Evolutionary conservation across 163 green algal genomes (phyloP), one percentile per base, ranked within the genome.

Genomic region (Chloroidium sp.): DNA sequence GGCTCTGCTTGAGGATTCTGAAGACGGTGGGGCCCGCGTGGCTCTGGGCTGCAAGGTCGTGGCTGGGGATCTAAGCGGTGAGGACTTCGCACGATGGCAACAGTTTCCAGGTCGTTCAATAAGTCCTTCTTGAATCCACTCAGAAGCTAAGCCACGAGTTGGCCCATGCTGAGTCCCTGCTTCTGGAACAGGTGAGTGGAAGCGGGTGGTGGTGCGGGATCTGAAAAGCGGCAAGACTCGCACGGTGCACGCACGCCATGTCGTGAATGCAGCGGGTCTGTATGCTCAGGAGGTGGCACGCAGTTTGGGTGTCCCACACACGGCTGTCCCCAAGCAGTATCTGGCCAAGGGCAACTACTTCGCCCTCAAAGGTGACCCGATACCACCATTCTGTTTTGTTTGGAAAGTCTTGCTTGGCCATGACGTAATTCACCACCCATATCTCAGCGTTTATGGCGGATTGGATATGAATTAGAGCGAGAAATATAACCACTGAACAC

Each of bases 281-380:
- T 78, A 84, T 13, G 84, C 88, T 1, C 90, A 88, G 81, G 80
- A 82, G 69, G 12, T 83, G 67, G 84, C 81, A 1, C 62, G 13
- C 2, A 62, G 68, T 2, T 14, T 82, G 62, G 91, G 88, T 3
- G 61, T 95, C 36, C 83, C 84, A 0, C 14, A 75, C 8, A 10
- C 79, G 12, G 62, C 76, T 10, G 87, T 95, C 59, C 93, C 92
- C 0, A 74, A 74, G 1, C 82, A 82, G 59, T 84, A 85, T 62
- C 80, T 94, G 0, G 92, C 91, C 10, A 88, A 89, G 13, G 92
- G 92, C 68, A 83, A 62, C 72, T 96, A 96, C 83, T 95, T 93
- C 78, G 78, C 78, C 2, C 79, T 93, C 62, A 62, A 83, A 75
- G 80, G 81, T 81, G 64, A 10, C 64, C 64, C 64, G 64, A 72